phyloP scores from a whole-genome alignment of 2,329 filamentous ascomycete species.

The Pleoardoris graminearum region DNA sequence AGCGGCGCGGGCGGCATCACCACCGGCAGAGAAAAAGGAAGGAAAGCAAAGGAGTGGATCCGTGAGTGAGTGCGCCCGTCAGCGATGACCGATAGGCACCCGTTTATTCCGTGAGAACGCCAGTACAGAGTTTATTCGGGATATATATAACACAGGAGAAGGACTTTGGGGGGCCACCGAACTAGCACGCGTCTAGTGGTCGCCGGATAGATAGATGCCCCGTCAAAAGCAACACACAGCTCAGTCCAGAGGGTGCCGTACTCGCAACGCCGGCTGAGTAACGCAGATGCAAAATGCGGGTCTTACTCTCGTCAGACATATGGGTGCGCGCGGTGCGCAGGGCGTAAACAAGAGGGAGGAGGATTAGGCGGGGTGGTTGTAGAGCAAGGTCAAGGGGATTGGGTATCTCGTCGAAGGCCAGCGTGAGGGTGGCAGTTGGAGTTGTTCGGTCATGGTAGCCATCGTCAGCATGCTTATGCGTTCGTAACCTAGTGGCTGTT shows the following conservation, averaged over 20 bases:
- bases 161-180: background rate
- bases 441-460: constrained; percentile 12
- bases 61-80: constrained; percentile 11
- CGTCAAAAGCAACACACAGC: constrained; percentile 15
- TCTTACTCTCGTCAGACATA: constrained; percentile 39
- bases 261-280: constrained; percentile 28
- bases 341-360: constrained; percentile 29
- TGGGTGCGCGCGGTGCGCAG: constrained; percentile 22
- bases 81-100: constrained; percentile 15
- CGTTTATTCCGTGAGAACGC: constrained; percentile 18
- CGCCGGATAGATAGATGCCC: constrained; percentile 5
- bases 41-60: constrained; percentile 18
- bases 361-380: constrained; percentile 20
- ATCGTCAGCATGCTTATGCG: constrained; percentile 30
- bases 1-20: constrained; percentile 2
- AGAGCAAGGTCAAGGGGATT: constrained; percentile 6
- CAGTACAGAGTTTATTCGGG: constrained; percentile 10
- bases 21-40: constrained; percentile 15
- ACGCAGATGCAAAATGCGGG: constrained; percentile 21
- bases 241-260: constrained; percentile 4
- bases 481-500: constrained; percentile 41
- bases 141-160: constrained; percentile 30
- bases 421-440: constrained; percentile 5
- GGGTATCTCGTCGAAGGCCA: constrained; percentile 16
- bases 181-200: background rate